Evolutionary conservation across 2,329 filamentous ascomycete species (phyloP).

Genomic region (Claviceps cyperi): DNA sequence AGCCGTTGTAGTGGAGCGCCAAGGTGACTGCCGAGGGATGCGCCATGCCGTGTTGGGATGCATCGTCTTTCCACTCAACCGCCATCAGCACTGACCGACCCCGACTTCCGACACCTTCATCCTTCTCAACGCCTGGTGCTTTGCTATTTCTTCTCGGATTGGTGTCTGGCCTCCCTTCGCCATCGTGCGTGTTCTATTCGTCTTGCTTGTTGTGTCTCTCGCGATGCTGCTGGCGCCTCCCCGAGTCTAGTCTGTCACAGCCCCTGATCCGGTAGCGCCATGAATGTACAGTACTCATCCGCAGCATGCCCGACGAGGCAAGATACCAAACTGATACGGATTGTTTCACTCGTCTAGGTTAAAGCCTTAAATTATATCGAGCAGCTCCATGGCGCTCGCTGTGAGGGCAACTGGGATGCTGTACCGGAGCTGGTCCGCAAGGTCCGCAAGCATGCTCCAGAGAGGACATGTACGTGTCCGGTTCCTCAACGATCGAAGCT

Average conservation of each 20-base stretch:
- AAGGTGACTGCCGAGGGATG: too few relatives aligned
- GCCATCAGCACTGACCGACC: not conserved
- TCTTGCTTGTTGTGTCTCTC: not conserved
- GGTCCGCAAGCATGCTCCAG: slow-evolving; percentile 82
- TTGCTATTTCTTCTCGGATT: not conserved
- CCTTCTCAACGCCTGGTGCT: not conserved
- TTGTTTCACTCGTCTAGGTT: slow-evolving; percentile 24
- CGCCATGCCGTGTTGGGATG: not conserved
- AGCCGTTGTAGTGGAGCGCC: too few relatives aligned
- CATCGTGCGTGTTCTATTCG: not conserved
- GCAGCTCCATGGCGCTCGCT: slow-evolving; percentile 73
- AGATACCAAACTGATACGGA: slow-evolving; percentile 5
- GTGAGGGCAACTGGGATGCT: slow-evolving; percentile 73
- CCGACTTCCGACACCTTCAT: not conserved
- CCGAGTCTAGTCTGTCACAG: slow-evolving; percentile 9
- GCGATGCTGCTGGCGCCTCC: slow-evolving; percentile 11
- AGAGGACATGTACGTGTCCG: slow-evolving; percentile 57
- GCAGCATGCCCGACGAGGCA: not conserved
- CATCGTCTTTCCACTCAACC: not conserved
- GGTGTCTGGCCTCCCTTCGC: not conserved
- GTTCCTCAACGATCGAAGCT: not conserved
- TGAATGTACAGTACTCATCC: slow-evolving; percentile 20
- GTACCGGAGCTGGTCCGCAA: slow-evolving; percentile 85
- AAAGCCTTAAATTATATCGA: slow-evolving; percentile 76
- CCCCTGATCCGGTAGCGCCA: slow-evolving; percentile 19